Evolutionary conservation across 2,329 filamentous ascomycete genomes (phyloP).

Genomic region (Cladosporium sp.): DNA sequence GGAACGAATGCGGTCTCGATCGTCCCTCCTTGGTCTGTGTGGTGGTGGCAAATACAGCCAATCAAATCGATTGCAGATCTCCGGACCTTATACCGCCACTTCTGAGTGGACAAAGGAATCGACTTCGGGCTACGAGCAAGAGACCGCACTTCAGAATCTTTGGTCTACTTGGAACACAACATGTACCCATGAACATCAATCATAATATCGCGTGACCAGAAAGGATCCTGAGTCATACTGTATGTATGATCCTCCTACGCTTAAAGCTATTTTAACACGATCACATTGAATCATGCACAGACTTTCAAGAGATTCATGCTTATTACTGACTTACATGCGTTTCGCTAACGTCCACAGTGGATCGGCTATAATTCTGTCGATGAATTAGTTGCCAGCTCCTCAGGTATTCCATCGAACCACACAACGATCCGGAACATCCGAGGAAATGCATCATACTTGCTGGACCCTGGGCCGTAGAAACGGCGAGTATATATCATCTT

Average conservation of each 20-base stretch:
- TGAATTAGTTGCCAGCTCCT: too few species aligned
- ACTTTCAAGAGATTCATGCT: background rate
- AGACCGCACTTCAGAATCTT: background rate
- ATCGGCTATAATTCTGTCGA: too few species aligned
- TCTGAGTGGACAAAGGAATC: background rate
- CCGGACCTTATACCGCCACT: background rate
- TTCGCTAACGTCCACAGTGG: too few species aligned
- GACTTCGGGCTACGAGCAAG: background rate
- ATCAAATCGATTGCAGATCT: background rate
- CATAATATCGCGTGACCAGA: background rate
- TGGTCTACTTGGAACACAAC: background rate
- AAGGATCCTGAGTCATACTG: background rate
- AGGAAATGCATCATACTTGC: background rate
- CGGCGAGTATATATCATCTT: background rate
- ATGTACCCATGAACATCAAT: background rate
- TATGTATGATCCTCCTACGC: background rate
- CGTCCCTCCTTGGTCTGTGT: background rate
- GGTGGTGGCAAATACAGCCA: background rate
- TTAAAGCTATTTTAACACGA: background rate
- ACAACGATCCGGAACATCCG: background rate
- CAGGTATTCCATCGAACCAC: background rate
- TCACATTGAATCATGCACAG: background rate
- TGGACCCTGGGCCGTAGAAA: background rate
- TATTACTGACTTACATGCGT: background rate
- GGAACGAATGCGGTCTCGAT: background rate